Conservation (phyloP, 495 filamentous ascomycete genomes). For the Talaromyces adpressus region DNA sequence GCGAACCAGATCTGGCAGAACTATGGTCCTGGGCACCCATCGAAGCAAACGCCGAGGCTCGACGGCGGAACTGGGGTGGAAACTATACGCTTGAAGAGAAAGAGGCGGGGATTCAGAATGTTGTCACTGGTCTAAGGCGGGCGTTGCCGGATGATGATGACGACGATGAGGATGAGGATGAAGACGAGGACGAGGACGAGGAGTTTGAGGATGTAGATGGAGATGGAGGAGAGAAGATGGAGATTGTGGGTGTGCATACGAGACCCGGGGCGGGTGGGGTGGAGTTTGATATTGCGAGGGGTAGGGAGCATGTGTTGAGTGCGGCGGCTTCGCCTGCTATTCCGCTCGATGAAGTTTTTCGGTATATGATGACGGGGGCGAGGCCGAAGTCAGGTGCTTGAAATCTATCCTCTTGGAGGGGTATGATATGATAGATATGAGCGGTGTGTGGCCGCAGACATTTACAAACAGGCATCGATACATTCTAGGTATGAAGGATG, state of each 20-base stretch:
- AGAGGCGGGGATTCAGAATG: slow-evolving; percentile 57
- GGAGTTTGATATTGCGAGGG: slow-evolving; percentile 37
- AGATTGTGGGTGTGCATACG: slow-evolving; percentile 33
- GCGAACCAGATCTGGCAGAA: slow-evolving; percentile 31
- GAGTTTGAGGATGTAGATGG: slow-evolving; percentile 33
- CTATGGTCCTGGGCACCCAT: slow-evolving; percentile 46
- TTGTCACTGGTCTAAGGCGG: slow-evolving; percentile 60
- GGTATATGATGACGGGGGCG: slow-evolving; percentile 48
- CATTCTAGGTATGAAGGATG: neutral
- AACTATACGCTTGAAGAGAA: slow-evolving; percentile 66
- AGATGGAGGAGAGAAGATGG: slow-evolving; percentile 24
- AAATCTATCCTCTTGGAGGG: neutral
- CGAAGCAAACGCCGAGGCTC: slow-evolving; percentile 43
- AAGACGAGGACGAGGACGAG: slow-evolving; percentile 38
- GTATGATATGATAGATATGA: neutral
- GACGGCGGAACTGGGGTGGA: slow-evolving; percentile 47
- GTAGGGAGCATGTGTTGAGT: slow-evolving; percentile 18
- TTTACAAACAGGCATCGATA: neutral
- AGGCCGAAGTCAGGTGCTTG: slow-evolving; percentile 19
- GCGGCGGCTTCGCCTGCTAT: slow-evolving; percentile 26
- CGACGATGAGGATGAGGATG: slow-evolving; percentile 45
- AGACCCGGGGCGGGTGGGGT: slow-evolving; percentile 31
- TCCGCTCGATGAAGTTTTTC: slow-evolving; percentile 44
- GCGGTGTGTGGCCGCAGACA: neutral
- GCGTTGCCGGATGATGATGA: slow-evolving; percentile 48